Percentiles rank a stretch among this genome's conserved stretches.
phyloP scores from a whole-genome alignment of 331 rosid genomes.

The Acacia pycnantha region DNA sequence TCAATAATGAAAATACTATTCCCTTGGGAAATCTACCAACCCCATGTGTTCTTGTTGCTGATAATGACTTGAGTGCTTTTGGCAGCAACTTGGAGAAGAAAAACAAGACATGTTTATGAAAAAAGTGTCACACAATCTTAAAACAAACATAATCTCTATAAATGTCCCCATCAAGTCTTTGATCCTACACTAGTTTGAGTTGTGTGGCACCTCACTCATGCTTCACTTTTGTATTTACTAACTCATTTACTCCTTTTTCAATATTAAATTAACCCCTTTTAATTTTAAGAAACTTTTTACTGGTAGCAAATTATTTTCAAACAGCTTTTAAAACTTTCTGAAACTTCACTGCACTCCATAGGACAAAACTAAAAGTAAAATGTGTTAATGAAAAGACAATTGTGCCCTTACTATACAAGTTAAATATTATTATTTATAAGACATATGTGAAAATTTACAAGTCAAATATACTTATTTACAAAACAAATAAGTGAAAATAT shows the following conservation, averaged over 20 bases:
- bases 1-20: background rate
- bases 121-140: background rate
- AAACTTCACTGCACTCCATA: too few relatives aligned
- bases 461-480: too few relatives aligned
- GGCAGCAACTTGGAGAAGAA: background rate
- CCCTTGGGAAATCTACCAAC: background rate
- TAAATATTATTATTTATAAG: too few relatives aligned
- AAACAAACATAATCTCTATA: background rate
- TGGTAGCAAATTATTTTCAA: too few relatives aligned
- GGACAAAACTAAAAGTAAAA: too few relatives aligned
- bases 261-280: too few relatives aligned
- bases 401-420: too few relatives aligned
- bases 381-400: too few relatives aligned
- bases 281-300: too few relatives aligned
- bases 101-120: background rate
- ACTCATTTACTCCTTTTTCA: background rate
- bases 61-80: background rate
- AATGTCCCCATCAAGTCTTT: slow-evolving; percentile 16
- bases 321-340: accelerated
- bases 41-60: background rate
- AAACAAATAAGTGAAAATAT: too few relatives aligned
- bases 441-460: too few relatives aligned
- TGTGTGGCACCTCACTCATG: background rate
- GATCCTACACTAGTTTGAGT: background rate
- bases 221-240: background rate